These are phyloP conservation scores for Helicocarpus griseus DNA, from an alignment of 2,329 filamentous ascomycete species.

Conservation along the genomic window DNA sequence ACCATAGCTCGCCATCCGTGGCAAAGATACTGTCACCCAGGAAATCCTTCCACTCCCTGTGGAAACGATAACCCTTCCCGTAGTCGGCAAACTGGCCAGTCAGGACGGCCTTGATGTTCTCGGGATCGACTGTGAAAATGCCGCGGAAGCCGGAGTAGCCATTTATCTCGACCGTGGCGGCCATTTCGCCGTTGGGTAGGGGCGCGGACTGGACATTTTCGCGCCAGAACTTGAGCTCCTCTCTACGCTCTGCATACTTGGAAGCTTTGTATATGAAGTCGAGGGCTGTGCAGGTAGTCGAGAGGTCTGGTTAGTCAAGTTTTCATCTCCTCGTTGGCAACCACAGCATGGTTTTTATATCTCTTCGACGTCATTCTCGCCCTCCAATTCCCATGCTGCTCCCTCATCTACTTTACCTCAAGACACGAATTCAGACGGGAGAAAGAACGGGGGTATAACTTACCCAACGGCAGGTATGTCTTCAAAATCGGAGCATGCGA, in stretches of 20 bases:
- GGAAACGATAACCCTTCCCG: constrained; percentile 68
- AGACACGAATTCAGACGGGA: not conserved
- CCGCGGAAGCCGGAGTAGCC: constrained; percentile 37
- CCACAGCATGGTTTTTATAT: not conserved
- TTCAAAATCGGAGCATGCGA: constrained; percentile 24
- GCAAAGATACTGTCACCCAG: constrained; percentile 78
- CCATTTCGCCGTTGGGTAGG: constrained; percentile 37
- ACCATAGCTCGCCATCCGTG: constrained; percentile 73
- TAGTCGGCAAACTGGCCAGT: constrained; percentile 78
- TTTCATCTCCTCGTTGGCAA: not conserved
- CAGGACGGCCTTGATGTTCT: constrained; percentile 87
- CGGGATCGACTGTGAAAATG: constrained; percentile 69
- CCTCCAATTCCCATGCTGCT: not conserved
- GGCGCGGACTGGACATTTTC: constrained; percentile 36
- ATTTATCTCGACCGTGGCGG: constrained; percentile 55
- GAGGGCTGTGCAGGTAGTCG: constrained; percentile 42
- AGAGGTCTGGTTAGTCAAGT: constrained; percentile 6
- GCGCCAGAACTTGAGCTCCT: constrained; percentile 54
- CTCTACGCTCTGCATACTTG: constrained; percentile 41
- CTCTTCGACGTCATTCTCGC: not conserved
- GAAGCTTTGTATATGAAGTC: constrained; percentile 55
- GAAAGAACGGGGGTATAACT: constrained; percentile 5
- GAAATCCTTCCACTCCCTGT: constrained; percentile 65
- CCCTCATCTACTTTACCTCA: not conserved
- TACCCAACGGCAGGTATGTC: constrained; percentile 29